Percentiles rank a stretch among this genome's conserved stretches.
These are phyloP conservation scores for Mortierella sp. DNA, from an alignment of 371 early-diverging fungal genomes.

Conservation along the genomic window DNA sequence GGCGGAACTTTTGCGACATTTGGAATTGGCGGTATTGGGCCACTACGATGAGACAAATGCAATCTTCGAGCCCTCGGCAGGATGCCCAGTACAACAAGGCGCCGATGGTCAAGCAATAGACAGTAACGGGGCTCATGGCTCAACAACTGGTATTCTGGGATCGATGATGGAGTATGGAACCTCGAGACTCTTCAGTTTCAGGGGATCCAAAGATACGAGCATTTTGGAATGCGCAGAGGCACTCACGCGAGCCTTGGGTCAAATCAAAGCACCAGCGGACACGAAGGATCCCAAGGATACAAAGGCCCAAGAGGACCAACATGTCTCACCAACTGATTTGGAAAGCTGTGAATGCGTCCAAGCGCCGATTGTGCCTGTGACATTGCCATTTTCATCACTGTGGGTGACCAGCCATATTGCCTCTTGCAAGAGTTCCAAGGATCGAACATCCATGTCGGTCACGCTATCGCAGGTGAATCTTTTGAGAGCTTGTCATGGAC, in stretches of 20 bases:
- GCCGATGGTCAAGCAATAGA: too few species aligned
- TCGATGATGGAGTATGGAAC: slow-evolving; percentile 45
- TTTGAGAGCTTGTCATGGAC: slow-evolving; percentile 34
- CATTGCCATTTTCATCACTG: slow-evolving; percentile 21
- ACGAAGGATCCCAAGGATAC: neutral
- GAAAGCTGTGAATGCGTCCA: neutral
- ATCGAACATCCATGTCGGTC: slow-evolving; percentile 51
- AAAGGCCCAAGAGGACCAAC: neutral
- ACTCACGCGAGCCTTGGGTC: slow-evolving; percentile 41
- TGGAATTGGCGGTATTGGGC: slow-evolving; percentile 41
- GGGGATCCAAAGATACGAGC: slow-evolving; percentile 31
- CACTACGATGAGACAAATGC: slow-evolving; percentile 21
- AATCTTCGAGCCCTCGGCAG: neutral
- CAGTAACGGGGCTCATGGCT: too few species aligned
- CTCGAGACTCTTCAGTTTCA: slow-evolving; percentile 24
- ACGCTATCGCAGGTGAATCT: slow-evolving; percentile 50
- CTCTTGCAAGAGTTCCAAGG: slow-evolving; percentile 53
- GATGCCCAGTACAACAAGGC: too few species aligned
- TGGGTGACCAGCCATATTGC: slow-evolving; percentile 46
- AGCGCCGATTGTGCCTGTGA: neutral
- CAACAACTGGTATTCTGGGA: slow-evolving; percentile 23
- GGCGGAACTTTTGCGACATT: slow-evolving; percentile 21
- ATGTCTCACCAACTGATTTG: neutral
- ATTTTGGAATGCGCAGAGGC: slow-evolving; percentile 46
- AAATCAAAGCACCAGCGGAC: slow-evolving; percentile 16